A percentile compares a stretch with the other conserved stretches of the same genome.
Evolutionary conservation across 2,329 filamentous ascomycete genomes (phyloP).

Genomic region (Calonectria pseudoreteaudii): DNA sequence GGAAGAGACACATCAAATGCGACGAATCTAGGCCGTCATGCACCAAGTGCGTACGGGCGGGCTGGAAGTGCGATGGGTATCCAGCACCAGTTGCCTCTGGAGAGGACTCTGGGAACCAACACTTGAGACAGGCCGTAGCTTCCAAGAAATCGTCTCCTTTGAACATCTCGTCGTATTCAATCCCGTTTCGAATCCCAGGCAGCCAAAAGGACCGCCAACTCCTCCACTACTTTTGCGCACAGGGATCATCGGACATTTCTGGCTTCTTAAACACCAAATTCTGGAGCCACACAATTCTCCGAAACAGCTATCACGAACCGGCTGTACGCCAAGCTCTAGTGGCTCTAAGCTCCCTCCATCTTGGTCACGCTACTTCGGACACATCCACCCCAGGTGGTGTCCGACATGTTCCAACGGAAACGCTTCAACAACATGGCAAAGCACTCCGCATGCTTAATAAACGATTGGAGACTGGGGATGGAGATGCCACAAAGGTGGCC

Average conservation of each 20-base stretch:
- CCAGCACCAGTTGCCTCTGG: background rate
- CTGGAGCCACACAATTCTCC: constrained; percentile 20
- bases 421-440: constrained; percentile 6
- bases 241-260: constrained; percentile 18
- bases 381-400: background rate
- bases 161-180: constrained; percentile 14
- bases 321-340: constrained; percentile 19
- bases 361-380: constrained; percentile 8
- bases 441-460: constrained; percentile 14
- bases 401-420: background rate
- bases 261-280: constrained; percentile 15
- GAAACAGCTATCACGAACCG: constrained; percentile 19
- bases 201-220: constrained; percentile 25
- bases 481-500: background rate
- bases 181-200: constrained; percentile 18
- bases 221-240: constrained; percentile 21
- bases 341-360: constrained; percentile 18
- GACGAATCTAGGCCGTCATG: constrained; percentile 17
- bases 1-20: constrained; percentile 21
- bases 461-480: background rate
- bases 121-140: background rate
- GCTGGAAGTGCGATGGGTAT: constrained; percentile 22
- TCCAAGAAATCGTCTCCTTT: background rate
- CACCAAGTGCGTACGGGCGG: constrained; percentile 7
- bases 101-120: background rate